Conservation (phyloP, 768 basidiomycete species). For the Gloeophyllum trabeum region DNA sequence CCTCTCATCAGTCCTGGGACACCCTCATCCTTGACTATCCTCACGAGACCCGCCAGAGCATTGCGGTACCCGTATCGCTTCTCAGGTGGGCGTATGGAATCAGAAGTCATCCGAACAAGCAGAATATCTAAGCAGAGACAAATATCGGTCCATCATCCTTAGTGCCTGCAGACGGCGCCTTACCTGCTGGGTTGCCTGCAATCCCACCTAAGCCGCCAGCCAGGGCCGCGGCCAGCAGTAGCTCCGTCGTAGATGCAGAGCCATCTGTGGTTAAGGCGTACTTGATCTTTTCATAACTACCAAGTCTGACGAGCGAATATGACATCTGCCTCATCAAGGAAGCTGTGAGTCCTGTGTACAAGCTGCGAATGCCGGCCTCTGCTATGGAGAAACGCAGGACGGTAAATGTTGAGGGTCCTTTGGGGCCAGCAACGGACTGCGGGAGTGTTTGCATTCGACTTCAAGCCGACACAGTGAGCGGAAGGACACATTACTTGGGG, state of each 20-base stretch:
- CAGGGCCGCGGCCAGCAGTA: conserved; percentile 53
- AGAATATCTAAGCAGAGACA: conserved; percentile 42
- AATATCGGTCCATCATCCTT: background rate
- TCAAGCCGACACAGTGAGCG: background rate
- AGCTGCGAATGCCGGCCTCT: conserved; percentile 57
- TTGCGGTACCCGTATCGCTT: conserved; percentile 72
- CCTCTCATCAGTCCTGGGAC: conserved; percentile 59
- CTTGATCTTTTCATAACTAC: conserved; percentile 74
- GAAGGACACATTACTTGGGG: background rate
- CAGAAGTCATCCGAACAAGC: conserved; percentile 83
- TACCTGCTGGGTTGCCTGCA: conserved; percentile 77
- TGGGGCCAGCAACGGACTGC: conserved; percentile 28
- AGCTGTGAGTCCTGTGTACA: conserved; percentile 76
- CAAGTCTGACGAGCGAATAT: conserved; percentile 78
- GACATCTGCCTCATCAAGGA: conserved; percentile 86
- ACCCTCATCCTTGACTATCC: conserved; percentile 60
- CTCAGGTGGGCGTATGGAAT: conserved; percentile 62
- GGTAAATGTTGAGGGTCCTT: conserved; percentile 51
- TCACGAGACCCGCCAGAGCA: conserved; percentile 61
- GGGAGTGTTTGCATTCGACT: conserved; percentile 76
- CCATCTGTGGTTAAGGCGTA: conserved; percentile 36
- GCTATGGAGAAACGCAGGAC: conserved; percentile 55
- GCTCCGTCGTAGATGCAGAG: conserved; percentile 37
- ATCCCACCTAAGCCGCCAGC: conserved; percentile 78
- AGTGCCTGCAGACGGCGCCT: conserved; percentile 9